Base-by-base conservation (phyloP, 805 yeast species). In the Lipomyces anomalus region DNA sequence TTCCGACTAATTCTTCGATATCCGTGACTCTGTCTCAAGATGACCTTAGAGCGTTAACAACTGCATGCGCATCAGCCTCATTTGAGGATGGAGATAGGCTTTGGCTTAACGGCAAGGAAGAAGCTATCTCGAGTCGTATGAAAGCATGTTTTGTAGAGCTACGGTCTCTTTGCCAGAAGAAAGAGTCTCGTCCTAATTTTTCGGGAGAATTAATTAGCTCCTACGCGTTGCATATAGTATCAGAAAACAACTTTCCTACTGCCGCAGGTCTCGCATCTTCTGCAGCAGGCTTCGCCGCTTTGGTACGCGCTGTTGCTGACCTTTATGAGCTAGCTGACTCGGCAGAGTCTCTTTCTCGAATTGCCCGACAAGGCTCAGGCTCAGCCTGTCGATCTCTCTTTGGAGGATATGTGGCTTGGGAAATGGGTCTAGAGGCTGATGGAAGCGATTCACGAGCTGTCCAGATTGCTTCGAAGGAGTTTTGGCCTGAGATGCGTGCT, bases 341-440 rank as follows among this genome's bases (percentile, higher is more conserved):
- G 50, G 72, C 76, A 60, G 83, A 92, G 20, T 95, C 88, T 61
- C 75, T 92, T 52, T 85, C 95, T 53, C 83, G 82, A 61, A 84
- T 92, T 61, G 98, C 99, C 11, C 80, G 99, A 68, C 90, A 88
- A 68, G 99, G 99, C 26, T 88, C 97, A 4, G 99, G 98, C 2
- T 87, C 96, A 11, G 98, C 98, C 4, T 92, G 99, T 69, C 77
- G 99, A 66, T 92, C 97, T 6, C 71, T 92, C 52, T 87, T 86
- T 67, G 97, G 98, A 39, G 99, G 99, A 5, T 92, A 80, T 62
- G 99, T 92, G 9, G 97, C 97, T 3, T 92, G 99, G 99, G 96
- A 92, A 66, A 88, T 89, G 97, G 99, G 99, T 46, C 55, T 57
- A 2, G 53, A 61, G 47, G 67, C 53, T 0, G 82, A 88, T 61